Conservation (phyloP, 129 eudicot species). For the Flaveria robusta region DNA sequence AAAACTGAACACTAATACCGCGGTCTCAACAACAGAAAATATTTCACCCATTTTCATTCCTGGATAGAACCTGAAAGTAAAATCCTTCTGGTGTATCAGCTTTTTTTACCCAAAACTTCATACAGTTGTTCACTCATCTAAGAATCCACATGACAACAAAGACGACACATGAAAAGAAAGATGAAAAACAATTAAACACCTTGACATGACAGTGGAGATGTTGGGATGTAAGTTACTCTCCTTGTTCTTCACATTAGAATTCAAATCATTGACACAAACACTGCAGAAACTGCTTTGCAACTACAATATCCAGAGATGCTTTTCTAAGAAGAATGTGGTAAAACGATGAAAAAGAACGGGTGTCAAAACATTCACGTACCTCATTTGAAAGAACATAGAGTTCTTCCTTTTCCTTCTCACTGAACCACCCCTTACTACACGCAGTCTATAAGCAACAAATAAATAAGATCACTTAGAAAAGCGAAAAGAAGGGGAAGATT, state of each 20-base stretch:
- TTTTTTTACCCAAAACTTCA: conserved; percentile 1
- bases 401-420: conserved; percentile 55
- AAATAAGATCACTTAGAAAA: neutral
- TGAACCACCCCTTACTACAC: conserved; percentile 75
- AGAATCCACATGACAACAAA: conserved; percentile 5
- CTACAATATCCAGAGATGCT: conserved; percentile 35
- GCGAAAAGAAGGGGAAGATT: neutral
- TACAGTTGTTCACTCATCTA: conserved; percentile 10
- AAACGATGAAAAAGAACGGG: conserved; percentile 15
- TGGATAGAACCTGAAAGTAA: conserved; percentile 72
- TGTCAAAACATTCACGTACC: conserved; percentile 42
- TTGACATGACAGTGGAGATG: conserved; percentile 64
- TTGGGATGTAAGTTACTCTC: conserved; percentile 38
- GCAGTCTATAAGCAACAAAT: conserved; percentile 53
- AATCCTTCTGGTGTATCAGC: neutral
- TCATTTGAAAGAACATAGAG: conserved; percentile 61
- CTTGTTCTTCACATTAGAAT: conserved; percentile 48
- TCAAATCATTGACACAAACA: conserved; percentile 41
- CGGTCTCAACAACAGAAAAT: conserved; percentile 54
- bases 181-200: conserved; percentile 36
- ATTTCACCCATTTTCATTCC: conserved; percentile 69
- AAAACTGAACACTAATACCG: conserved; percentile 44
- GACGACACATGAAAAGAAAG: neutral
- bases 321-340: conserved; percentile 14
- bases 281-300: conserved; percentile 58